Conservation (phyloP, 345 rosid species). For the Mallotus nudiflorus region DNA sequence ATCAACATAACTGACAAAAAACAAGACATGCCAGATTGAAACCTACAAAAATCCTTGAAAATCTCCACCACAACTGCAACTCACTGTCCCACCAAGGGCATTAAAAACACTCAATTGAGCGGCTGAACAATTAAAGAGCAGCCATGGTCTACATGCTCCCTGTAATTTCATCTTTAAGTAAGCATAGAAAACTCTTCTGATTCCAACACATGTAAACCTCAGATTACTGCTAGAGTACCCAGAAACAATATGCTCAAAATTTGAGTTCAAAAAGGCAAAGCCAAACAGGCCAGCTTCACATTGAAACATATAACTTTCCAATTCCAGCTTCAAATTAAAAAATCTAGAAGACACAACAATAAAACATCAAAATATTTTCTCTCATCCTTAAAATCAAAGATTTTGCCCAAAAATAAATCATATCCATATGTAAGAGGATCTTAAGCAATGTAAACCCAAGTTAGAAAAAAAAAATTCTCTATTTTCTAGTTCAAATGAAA, state of each 20-base stretch:
- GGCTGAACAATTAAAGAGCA: background rate
- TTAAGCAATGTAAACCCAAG: background rate
- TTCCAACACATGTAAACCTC: background rate
- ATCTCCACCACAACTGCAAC: no score
- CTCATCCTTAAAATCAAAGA: background rate
- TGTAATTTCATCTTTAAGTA: background rate
- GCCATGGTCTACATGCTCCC: background rate
- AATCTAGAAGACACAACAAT: background rate
- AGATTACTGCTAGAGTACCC: background rate
- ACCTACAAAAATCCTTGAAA: no score
- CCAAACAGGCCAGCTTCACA: background rate
- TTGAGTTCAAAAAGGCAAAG: background rate
- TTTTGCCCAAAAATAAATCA: background rate
- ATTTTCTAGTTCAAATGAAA: no score
- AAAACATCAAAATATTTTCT: background rate
- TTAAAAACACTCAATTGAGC: background rate
- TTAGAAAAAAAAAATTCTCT: background rate
- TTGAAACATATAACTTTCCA: background rate
- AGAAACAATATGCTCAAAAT: background rate
- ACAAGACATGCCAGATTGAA: background rate
- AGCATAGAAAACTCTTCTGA: background rate
- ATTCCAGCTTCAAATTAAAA: background rate
- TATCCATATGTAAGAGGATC: background rate
- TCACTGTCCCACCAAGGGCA: no score
- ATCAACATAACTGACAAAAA: background rate